These are phyloP conservation scores for Komagataella pastoris DNA, from an alignment of 805 yeast species.

Conservation along the genomic window DNA sequence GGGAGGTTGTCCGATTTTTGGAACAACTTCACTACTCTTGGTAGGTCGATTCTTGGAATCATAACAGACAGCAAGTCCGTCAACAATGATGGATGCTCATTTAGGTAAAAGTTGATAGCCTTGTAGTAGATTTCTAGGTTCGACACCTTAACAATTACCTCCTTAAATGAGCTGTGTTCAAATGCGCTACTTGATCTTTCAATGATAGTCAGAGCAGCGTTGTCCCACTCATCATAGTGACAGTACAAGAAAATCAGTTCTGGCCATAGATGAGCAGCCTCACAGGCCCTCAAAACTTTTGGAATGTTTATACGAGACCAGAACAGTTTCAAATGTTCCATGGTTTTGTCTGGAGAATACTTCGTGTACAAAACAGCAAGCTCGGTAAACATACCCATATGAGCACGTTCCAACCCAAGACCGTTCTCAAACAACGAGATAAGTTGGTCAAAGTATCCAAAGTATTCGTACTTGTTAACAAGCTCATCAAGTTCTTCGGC, in stretches of 20 bases:
- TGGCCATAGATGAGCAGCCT: slow-evolving; percentile 89
- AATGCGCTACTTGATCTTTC: slow-evolving; percentile 88
- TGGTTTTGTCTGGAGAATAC: slow-evolving; percentile 78
- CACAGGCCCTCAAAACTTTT: slow-evolving; percentile 89
- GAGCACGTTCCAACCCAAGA: slow-evolving; percentile 93
- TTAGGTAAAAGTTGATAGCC: slow-evolving; percentile 89
- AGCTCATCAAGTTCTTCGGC: slow-evolving; percentile 94
- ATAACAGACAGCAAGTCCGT: slow-evolving; percentile 77
- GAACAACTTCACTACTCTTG: slow-evolving; percentile 90
- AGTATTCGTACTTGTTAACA: slow-evolving; percentile 73
- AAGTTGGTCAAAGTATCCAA: slow-evolving; percentile 86
- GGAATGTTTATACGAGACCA: slow-evolving; percentile 98
- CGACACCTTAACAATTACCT: slow-evolving; percentile 85
- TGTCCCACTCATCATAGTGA: slow-evolving; percentile 99
- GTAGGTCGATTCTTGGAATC: slow-evolving; percentile 82
- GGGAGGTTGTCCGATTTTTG: slow-evolving; percentile 94
- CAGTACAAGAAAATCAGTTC: slow-evolving; percentile 93
- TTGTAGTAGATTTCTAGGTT: slow-evolving; percentile 94
- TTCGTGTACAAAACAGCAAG: slow-evolving; percentile 83
- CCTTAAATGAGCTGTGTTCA: slow-evolving; percentile 91
- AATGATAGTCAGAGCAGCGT: slow-evolving; percentile 93
- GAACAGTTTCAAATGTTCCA: slow-evolving; percentile 94
- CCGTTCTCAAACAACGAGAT: slow-evolving; percentile 92
- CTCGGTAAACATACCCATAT: slow-evolving; percentile 99
- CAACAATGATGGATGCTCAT: slow-evolving; percentile 82